Base-by-base conservation (phyloP, 108 stramenopile species). In the Skeletonema grethae region DNA sequence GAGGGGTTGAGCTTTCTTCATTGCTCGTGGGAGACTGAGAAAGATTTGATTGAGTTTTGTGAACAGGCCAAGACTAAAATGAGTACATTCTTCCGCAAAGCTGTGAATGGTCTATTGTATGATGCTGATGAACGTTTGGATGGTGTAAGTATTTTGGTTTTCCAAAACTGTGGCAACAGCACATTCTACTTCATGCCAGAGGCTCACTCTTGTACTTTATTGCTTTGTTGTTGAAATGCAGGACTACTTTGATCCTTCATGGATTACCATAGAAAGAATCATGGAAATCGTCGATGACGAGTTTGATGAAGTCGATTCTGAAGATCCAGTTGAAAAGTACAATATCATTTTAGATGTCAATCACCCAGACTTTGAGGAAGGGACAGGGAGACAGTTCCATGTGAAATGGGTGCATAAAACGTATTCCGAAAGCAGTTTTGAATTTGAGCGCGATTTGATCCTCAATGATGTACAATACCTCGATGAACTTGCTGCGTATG, bases 221-320 rank as follows among this genome's bases (percentile, higher is more conserved):
- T 28, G 43, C n/a, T 45, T 4, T 69, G 61, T 30, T 18, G 20
- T 43, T 12, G 35, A 53, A 53, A 18, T 22, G 8, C 16, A 77
- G 80, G 94, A 95, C 57, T 95, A 92, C 65, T 95, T 95, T 75
- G 93, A 95, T 70, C 93, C 93, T 7, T 86, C 84, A 1, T 90
- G 79, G 72, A 57, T 80, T 4, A 77, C 90, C 57, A 85, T 96
- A 55, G 95, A 90, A n/a, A 81, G 95, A 7, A 85, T 96, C 38
- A 74, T 96, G 31, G 89, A 90, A 16, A 76, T 90, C 2, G 57
- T 34, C n/a, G 34, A 53, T 10, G 62, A 82, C 46, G 38, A 20
- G 20, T 32, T 45, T 5, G 41, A 65, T 7, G 86, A 86, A 67
- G 11, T 61, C 16, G 63, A 83, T 11, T 64, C 67, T 32, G 36